Base-by-base conservation (phyloP, 192 early-diverging fungal species). In the Podila clonocystis region DNA sequence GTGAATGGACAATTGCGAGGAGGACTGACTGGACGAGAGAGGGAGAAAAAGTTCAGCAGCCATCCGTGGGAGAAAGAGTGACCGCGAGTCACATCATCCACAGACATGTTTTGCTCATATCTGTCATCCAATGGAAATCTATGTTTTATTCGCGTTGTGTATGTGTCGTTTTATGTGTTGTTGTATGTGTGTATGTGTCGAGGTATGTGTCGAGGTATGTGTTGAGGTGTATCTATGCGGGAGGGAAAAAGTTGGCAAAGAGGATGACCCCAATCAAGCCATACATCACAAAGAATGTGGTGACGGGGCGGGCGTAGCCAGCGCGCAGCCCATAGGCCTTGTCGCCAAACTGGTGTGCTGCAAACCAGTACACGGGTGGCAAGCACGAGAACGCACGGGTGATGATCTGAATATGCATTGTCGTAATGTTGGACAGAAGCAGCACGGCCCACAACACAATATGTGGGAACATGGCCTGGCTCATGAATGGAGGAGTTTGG, bases 381-480 rank as follows among this genome's bases (percentile, higher is more conserved):
- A 93, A 61, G 24, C 88, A 91, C 0, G 95, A 93, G 66, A 96
- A 95, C 45, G 96, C 94, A 4, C 96, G 87, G 17, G 91, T 93
- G 48, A 96, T 93, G 5, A 98, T 88, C 85, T 98, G 96, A n/a
- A 98, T 88, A 67, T 98, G 95, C 92, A 95, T 96, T 50, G 86
- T 90, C 1, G 91, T 91, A 12, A 86, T 65, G n/a, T 84, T 87
- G 34, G 90, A 88, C 4, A 89, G 13, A 0, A 95, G 73, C 59
- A 97, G 66, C 12, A 88, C 75, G 9, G 75, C 38, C 91, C 93
- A 94, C 31, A 98, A 82, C 48, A 93, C 92, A 38, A 95, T 85
- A 62, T 91, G 87, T 50, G 87, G 70, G 36, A 85, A 85, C 12
- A 68, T 49, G 4, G 49, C 30, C 20, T 24, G 26, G 38, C 67